Conservation (phyloP, 1,284 basidiomycete genomes). For the Papiliotrema flavescens region DNA sequence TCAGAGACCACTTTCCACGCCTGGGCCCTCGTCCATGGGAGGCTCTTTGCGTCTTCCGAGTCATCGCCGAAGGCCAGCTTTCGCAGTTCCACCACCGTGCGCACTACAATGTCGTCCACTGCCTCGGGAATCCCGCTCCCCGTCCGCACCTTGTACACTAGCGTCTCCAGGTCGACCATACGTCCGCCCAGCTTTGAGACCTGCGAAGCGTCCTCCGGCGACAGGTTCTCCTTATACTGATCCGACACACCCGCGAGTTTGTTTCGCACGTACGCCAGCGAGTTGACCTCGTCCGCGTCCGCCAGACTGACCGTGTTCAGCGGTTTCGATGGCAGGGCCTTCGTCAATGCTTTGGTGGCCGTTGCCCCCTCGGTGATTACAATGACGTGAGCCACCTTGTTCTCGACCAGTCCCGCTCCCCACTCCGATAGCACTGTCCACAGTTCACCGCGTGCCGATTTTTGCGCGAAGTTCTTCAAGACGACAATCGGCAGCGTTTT, state of each 20-base stretch:
- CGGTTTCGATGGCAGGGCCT: slow-evolving; percentile 84
- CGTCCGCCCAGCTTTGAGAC: slow-evolving; percentile 78
- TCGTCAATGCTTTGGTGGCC: slow-evolving; percentile 75
- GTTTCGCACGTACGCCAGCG: slow-evolving; percentile 74
- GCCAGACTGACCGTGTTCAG: slow-evolving; percentile 71
- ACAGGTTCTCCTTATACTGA: slow-evolving; percentile 18
- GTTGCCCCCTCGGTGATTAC: slow-evolving; percentile 87
- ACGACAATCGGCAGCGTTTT: slow-evolving; percentile 77
- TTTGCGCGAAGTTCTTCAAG: slow-evolving; percentile 69
- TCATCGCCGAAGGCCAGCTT: slow-evolving; percentile 95
- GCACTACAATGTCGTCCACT: slow-evolving; percentile 79
- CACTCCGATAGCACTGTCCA: slow-evolving; percentile 76
- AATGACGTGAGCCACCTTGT: slow-evolving; percentile 85
- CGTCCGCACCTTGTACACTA: slow-evolving; percentile 78
- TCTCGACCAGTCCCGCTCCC: slow-evolving; percentile 77
- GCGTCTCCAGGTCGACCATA: slow-evolving; percentile 58
- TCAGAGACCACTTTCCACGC: slow-evolving; percentile 79
- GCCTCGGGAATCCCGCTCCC: slow-evolving; percentile 72
- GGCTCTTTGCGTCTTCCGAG: slow-evolving; percentile 71
- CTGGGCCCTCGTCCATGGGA: slow-evolving; percentile 83
- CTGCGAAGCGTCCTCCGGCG: slow-evolving; percentile 54
- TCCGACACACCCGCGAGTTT: slow-evolving; percentile 55
- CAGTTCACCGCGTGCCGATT: slow-evolving; percentile 64
- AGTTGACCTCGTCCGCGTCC: slow-evolving; percentile 78
- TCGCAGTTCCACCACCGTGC: slow-evolving; percentile 75